Base-by-base conservation (phyloP, 805 yeast species). In the Cyberlindnera euphorbiae region DNA sequence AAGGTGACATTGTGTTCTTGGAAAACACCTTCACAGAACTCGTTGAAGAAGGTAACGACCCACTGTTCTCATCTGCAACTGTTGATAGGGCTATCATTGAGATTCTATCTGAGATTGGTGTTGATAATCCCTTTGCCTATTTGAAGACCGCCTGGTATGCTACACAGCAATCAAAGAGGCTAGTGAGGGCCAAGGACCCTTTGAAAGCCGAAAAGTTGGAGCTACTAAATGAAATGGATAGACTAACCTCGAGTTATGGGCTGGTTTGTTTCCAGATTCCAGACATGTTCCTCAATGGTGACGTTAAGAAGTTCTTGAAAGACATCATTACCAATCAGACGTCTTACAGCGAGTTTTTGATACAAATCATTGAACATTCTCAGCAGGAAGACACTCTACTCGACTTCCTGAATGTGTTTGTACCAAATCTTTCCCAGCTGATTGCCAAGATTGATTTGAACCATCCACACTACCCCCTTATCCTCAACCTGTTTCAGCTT, bases 211-310 rank as follows among this genome's bases (percentile, higher is more conserved):
- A 50, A 12, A 73, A 75, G 41, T 25, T 63, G 3, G 50, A 49
- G 6, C 39, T 76, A 6, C 58, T 77, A 33, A 64, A 69, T 37
- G 77, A 76, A 39, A 60, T 74, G 17, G 67, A 73, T 30, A 56
- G 72, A 28, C 61, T 73, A 28, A 53, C 74, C 12, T 61, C 77
- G 11, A 77, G 82, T 17, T 84, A 79, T 57, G 87, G 85, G 0
- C 62, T 79, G 19, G 78, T 83, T 16, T 59, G 79, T 16, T 79
- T 83, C 52, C 86, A 79, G 56, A 72, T 78, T 3, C 80, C 83
- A 8, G 89, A 80, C 37, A 51, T 54, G 57, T 54, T 54, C 31
- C 43, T 70, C 14, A 55, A 58, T 23, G 45, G 49, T 1, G 41
- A 54, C 8, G 41, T 64, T 5, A 50, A 46, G 12, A 45, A 43